phyloP scores from a whole-genome alignment of 306 rosid species.

The Castanospermum australe region DNA sequence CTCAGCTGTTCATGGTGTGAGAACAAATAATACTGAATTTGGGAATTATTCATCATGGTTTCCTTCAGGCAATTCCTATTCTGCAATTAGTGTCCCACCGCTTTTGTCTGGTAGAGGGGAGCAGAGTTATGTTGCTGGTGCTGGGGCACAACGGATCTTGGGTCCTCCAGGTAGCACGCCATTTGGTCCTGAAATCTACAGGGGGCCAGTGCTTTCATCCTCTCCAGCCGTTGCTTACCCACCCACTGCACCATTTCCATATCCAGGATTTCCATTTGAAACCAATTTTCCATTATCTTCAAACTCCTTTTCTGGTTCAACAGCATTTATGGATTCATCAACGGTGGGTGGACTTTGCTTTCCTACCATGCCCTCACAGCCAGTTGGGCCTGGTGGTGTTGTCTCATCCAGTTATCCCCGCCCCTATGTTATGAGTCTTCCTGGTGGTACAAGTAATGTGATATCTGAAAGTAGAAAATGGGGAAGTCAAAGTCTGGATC shows the following conservation, averaged over 20 bases:
- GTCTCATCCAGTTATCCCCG: slow-evolving; percentile 66
- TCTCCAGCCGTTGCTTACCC: slow-evolving; percentile 85
- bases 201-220: slow-evolving; percentile 78
- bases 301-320: slow-evolving; percentile 74
- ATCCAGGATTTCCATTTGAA: slow-evolving; percentile 85
- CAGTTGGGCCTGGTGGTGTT: slow-evolving; percentile 73
- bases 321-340: slow-evolving; percentile 81
- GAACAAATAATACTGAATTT: slow-evolving; percentile 61
- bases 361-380: slow-evolving; percentile 77
- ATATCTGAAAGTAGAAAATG: slow-evolving; percentile 82
- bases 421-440: slow-evolving; percentile 76
- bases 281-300: slow-evolving; percentile 80
- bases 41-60: slow-evolving; percentile 87
- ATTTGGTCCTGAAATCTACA: slow-evolving; percentile 71
- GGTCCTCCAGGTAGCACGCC: slow-evolving; percentile 69
- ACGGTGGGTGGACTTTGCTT: slow-evolving; percentile 72
- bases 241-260: slow-evolving; percentile 64
- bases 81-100: slow-evolving; percentile 74
- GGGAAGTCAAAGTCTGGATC: slow-evolving; percentile 91
- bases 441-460: slow-evolving; percentile 68
- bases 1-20: slow-evolving; percentile 49
- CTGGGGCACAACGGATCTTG: slow-evolving; percentile 70
- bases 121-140: slow-evolving; percentile 65
- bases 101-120: slow-evolving; percentile 79
- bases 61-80: slow-evolving; percentile 65